Percentiles rank a stretch among this genome's conserved stretches.
phyloP scores from a whole-genome alignment of 805 yeast species.

The Schwanniomyces occidentalis region DNA sequence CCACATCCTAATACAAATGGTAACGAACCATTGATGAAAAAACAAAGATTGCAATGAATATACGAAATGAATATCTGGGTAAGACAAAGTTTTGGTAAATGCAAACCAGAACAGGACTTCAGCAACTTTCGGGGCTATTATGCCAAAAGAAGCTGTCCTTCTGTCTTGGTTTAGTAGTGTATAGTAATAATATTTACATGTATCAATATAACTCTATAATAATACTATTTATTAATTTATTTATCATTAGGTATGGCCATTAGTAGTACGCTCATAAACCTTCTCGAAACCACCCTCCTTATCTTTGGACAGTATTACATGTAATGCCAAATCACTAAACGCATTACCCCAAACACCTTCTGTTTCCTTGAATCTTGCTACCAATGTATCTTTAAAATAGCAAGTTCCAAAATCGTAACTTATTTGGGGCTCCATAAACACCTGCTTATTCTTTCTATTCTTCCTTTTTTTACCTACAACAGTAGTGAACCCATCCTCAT shows the following conservation, averaged over 20 bases:
- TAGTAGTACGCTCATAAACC: too few species aligned
- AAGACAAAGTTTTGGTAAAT: too few species aligned
- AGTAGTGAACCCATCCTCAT: conserved; percentile 20
- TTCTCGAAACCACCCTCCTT: background rate
- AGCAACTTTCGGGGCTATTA: too few species aligned
- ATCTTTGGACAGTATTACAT: conserved; percentile 15
- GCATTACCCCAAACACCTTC: conserved; percentile 51
- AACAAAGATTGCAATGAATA: conserved; percentile 18
- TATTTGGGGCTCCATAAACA: conserved; percentile 29
- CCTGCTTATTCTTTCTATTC: conserved; percentile 22
- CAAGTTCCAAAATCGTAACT: conserved; percentile 27
- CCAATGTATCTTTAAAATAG: conserved; percentile 29
- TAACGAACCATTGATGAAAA: conserved; percentile 18
- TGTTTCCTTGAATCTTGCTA: conserved; percentile 19
- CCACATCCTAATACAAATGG: conserved; percentile 1
- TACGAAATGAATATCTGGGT: conserved; percentile 2
- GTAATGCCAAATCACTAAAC: conserved; percentile 54
- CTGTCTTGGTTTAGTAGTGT: too few species aligned
- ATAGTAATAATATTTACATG: too few species aligned
- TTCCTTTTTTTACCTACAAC: conserved; percentile 15
- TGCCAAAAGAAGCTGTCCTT: too few species aligned
- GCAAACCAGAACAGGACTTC: too few species aligned
- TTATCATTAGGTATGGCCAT: too few species aligned
- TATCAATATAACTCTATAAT: too few species aligned
- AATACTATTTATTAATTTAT: too few species aligned